Conservation (phyloP, 2,329 filamentous ascomycete species). For the Harringtonia lauricola region DNA sequence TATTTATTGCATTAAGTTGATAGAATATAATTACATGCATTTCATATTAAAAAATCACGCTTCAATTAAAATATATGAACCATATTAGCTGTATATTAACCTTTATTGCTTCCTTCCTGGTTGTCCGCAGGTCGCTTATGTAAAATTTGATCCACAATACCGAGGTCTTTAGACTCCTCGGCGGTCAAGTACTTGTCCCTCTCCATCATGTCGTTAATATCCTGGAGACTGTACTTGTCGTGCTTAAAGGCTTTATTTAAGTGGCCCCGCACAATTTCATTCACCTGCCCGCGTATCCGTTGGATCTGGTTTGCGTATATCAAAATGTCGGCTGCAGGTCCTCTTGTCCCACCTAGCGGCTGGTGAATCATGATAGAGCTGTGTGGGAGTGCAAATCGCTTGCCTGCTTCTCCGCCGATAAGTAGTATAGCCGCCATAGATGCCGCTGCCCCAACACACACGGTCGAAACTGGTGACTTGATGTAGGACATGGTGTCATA, state of each 20-base stretch:
- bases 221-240: conserved; percentile 67
- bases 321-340: conserved; percentile 69
- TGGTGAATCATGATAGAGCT: conserved; percentile 96
- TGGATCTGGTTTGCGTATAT: conserved; percentile 98
- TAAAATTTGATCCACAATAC: conserved; percentile 86
- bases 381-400: conserved; percentile 84
- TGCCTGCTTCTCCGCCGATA: conserved; percentile 72
- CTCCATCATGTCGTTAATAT: conserved; percentile 94
- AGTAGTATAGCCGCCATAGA: conserved; percentile 90
- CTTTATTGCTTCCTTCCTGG: background rate
- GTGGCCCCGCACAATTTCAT: conserved; percentile 80
- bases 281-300: conserved; percentile 71
- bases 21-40: no score
- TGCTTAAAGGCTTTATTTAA: conserved; percentile 65
- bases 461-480: conserved; percentile 80
- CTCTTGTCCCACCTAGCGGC: conserved; percentile 63
- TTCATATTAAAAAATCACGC: no score
- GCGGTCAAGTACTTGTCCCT: conserved; percentile 89
- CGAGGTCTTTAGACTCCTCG: conserved; percentile 76
- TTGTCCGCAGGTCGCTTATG: conserved; percentile 39
- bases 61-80: no score
- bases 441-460: conserved; percentile 88
- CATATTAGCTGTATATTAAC: background rate
- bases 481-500: conserved; percentile 99
- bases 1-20: no score